Evolutionary conservation across 1,139 yeast species (phyloP), one percentile per base, ranked within the genome.

Genomic region (Yamadazyma oceani): DNA sequence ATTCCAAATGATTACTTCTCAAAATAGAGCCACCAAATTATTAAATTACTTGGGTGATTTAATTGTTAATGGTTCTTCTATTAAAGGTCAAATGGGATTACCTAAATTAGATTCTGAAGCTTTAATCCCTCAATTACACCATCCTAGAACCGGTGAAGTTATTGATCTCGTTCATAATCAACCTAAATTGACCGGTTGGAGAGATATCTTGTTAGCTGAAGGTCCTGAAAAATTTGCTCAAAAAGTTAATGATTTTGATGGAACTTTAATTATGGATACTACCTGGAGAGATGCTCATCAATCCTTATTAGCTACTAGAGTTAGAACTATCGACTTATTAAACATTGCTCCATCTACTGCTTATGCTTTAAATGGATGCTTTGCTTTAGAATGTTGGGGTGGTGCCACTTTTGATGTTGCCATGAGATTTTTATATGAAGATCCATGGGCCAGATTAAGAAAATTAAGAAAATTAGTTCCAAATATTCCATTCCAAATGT

Each of bases 231-330:
- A 71, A 17, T 92, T 92, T 61, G 96, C 97, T 49, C 75, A 82
- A 65, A 83, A 87, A 55, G 95, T 94, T 44, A 82, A 97, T 63
- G 63, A 69, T 21, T 83, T 82, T 66, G 72, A 87, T 40, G 98
- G 98, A 55, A 83, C 95, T 48, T 74, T 92, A 62, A 69, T 92
- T 53, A 94, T 94, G 85, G 99, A 92, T 63, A 92, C 99, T 38
- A 92, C 99, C 12, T 92, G 99, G 99, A 87, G 99, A 80, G 99
- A 92, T 66, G 98, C 98, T 27, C 98, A 94, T 67, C 99, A 92
- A 73, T 89, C 97, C n/a, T 70, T 92, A 52, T 75, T 92, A 54
- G 99, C 99, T 7, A 94, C 98, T 31, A 85, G 98, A 67, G 95
- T 92, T 27, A 83, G 99, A 69, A 94, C 98, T 21, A 78, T 85